A percentile compares a stretch with the other conserved stretches of the same genome.
phyloP scores from a whole-genome alignment of 208 protist species.

The Leptomonas pyrrhocoris region DNA sequence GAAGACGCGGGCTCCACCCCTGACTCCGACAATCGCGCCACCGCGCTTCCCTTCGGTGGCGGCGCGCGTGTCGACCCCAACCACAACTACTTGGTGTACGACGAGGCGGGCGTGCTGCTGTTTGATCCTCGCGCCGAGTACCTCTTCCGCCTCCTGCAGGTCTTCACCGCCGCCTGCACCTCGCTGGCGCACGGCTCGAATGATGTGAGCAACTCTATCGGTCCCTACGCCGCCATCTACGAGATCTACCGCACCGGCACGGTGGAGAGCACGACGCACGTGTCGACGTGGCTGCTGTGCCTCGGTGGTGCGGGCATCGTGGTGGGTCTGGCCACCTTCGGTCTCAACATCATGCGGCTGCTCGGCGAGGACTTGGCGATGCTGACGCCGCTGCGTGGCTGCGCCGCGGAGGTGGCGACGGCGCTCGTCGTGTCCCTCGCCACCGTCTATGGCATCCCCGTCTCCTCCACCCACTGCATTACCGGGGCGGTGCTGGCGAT shows the following conservation, averaged over 20 bases:
- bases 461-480: conserved; percentile 92
- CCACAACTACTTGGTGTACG: conserved; percentile 22
- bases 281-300: conserved; percentile 72
- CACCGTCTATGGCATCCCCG: conserved; percentile 76
- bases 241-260: conserved; percentile 57
- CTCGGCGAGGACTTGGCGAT: conserved; percentile 77
- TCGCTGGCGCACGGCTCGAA: conserved; percentile 87
- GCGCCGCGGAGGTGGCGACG: conserved; percentile 73
- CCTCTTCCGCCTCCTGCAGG: conserved; percentile 80
- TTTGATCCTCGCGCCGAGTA: conserved; percentile 60
- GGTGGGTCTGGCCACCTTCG: conserved; percentile 74
- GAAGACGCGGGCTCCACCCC: not conserved
- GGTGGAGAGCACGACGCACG: conserved; percentile 35
- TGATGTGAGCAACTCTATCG: conserved; percentile 85
- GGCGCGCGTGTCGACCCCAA: conserved; percentile 9
- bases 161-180: conserved; percentile 81
- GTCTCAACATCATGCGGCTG: conserved; percentile 69
- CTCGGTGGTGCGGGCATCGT: conserved; percentile 74
- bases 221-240: conserved; percentile 76
- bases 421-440: conserved; percentile 81
- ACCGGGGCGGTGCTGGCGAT: conserved; percentile 87
- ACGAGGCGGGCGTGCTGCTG: conserved; percentile 53
- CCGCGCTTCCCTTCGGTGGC: no score
- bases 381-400: conserved; percentile 75
- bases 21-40: not conserved